Base-by-base conservation (phyloP, 352 stramenopile species). In the Globisporangium canariense region DNA sequence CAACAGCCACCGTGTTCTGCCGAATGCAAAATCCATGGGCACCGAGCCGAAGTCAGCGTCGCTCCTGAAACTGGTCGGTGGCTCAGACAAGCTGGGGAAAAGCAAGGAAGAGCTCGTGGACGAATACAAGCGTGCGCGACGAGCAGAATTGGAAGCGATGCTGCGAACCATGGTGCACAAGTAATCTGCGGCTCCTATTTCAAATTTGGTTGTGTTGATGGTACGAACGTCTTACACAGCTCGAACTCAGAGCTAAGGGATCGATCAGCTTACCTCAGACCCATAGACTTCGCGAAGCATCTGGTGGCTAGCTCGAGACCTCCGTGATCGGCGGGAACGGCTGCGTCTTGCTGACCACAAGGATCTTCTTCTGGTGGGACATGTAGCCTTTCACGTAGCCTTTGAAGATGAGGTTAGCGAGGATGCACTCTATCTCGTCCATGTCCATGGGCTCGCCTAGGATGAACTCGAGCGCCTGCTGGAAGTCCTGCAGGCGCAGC, bases 401-500 rank as follows among this genome's bases (percentile, higher is more conserved):
- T 65, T 97, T 97, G 74, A 97, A 98, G 70, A 99, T 99, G 43
- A 99, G 80, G 76, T 99, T 99, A 32, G 94, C 92, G 40, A 99
- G 73, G 58, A 98, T 91, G 62, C 96, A 99, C 79, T 99, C 96
- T 51, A 99, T 90, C 78, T 98, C 94, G 69, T 98, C 93, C 74
- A 98, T 91, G 68, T 98, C 92, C 58, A 96, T 98, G 0, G 78
- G 67, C 32, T 90, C 75, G 45, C 91, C 91, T 0, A 88, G 91
- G 50, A 97, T 73, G 70, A 88, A 87, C 38, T 90, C 83, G 36
- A 98, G 79, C 38, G 85, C 88, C 32, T 85, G 75, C 67, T 96
- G 83, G 65, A 98, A 94, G 65, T 98, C 78, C 14, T 90, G 71
- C 59, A 99, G 75, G 38, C 89, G 86, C 50, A 99, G 81, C 66